Base-by-base conservation (phyloP, 768 basidiomycete species). In the Mycena indigotica region DNA sequence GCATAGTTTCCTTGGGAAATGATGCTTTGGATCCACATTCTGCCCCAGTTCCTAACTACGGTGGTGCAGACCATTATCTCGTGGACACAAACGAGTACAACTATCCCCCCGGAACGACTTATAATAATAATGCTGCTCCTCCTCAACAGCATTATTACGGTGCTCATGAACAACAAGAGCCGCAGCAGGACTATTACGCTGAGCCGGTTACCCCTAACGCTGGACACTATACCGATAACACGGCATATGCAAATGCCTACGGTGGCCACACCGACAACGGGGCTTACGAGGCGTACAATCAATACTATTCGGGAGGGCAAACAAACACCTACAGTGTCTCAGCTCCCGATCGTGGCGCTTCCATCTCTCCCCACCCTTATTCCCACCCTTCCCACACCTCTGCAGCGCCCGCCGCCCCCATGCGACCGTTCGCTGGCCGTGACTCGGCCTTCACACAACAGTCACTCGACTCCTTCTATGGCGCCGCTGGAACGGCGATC, bases 401-500 rank as follows among this genome's bases (percentile, higher is more conserved):
- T 17, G 52, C 50, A 25, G 60, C 50, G 1, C 56, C 61, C 16
- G 61, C 66, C 24, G 55, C 56, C 41, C 53, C 65, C 5, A 39
- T 57, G 39, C 58, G 50, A 30, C 49, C 57, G 12, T 40, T 57
- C 26, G 44, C 28, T 15, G 59, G 50, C 5, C 64, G 66, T 30
- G 64, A 63, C 39, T 65, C 64, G 6, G 52, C 25, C 15, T 63
- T 62, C 53, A 8, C 6, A 6, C 56, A 65, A 25, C 66, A 52
- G 52, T 65, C 66, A 3, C 58, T 63, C 49, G 66, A 67, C 39
- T 67, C 66, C 29, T 67, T 67, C 62, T 65, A 67, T 39, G 62
- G 61, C 64, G 65, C 62, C 26, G 40, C 66, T 51, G 62, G 62
- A 8, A 57, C 55, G 58, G 62, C 62, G 23, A 6, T 19, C 5